Evolutionary conservation across 164 flowering plant genomes (phyloP).

Genomic region (Piper betle): DNA sequence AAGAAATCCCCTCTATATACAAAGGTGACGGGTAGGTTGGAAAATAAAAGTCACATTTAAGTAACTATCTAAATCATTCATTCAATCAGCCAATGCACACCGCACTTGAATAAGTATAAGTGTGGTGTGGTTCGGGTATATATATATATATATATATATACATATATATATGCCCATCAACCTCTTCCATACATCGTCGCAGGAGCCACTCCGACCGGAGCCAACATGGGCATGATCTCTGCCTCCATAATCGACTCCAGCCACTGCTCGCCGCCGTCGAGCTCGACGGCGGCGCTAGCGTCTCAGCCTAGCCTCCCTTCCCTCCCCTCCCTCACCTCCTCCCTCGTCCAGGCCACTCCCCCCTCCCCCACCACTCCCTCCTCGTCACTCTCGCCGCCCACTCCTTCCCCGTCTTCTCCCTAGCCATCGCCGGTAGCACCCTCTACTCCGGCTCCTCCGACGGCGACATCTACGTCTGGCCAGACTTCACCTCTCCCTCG

Average conservation of each 20-base stretch:
- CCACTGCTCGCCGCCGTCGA: not conserved
- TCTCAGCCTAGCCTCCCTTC: constrained; percentile 58
- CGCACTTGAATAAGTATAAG: too few relatives aligned
- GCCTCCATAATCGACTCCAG: not conserved
- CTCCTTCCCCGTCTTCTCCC: constrained; percentile 45
- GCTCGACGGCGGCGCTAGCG: constrained; percentile 26
- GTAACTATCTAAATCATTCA: too few relatives aligned
- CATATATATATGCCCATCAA: too few relatives aligned
- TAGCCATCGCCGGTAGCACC: constrained; percentile 35
- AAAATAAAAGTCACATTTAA: too few relatives aligned
- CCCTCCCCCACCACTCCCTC: constrained; percentile 26
- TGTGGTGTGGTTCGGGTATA: too few relatives aligned
- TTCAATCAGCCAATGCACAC: too few relatives aligned
- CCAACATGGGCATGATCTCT: not conserved
- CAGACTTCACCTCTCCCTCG: constrained; percentile 3
- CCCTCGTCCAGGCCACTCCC: constrained; percentile 4
- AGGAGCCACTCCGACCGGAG: too few relatives aligned
- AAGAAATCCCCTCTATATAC: too few relatives aligned
- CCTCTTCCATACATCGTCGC: too few relatives aligned
- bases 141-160: too few relatives aligned
- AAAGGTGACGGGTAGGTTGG: too few relatives aligned
- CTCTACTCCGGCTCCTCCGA: constrained; percentile 55
- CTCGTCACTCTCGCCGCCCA: constrained; percentile 45
- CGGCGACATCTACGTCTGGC: constrained; percentile 34
- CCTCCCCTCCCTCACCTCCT: constrained; percentile 40